These are phyloP conservation scores for Discostella stelligera DNA, from an alignment of 352 stramenopile genomes.

Conservation along the genomic window DNA sequence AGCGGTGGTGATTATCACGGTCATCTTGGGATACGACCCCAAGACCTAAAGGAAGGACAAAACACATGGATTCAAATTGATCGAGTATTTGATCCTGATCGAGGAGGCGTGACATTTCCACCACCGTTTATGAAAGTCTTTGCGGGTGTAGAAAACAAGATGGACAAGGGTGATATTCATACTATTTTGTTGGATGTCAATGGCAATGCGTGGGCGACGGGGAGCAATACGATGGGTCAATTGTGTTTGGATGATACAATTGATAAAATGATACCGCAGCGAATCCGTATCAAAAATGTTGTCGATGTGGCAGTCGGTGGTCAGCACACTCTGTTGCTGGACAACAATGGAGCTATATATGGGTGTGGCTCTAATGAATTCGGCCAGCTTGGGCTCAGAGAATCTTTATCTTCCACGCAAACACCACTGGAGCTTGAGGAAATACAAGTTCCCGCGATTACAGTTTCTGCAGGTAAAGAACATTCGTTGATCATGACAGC, in stretches of 20 bases:
- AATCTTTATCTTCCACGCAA: constrained; percentile 1
- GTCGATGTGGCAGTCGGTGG: constrained; percentile 44
- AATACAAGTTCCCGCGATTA: constrained; percentile 7
- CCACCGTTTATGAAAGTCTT: constrained; percentile 36
- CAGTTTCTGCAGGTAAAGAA: constrained; percentile 36
- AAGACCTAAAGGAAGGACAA: constrained; percentile 33
- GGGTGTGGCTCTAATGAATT: constrained; percentile 44
- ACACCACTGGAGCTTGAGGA: constrained; percentile 14
- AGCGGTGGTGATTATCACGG: constrained; percentile 32
- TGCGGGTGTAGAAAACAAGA: constrained; percentile 39
- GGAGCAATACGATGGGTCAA: constrained; percentile 40
- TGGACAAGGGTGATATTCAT: constrained; percentile 31
- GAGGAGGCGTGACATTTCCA: constrained; percentile 23
- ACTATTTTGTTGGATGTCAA: constrained; percentile 39
- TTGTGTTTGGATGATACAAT: constrained; percentile 43
- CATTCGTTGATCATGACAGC: constrained; percentile 40
- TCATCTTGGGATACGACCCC: constrained; percentile 35
- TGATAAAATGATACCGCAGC: constrained; percentile 44
- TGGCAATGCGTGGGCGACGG: constrained; percentile 40
- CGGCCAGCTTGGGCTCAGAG: constrained; percentile 41
- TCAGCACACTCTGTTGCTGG: constrained; percentile 42
- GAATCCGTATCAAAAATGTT: constrained; percentile 29
- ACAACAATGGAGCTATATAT: constrained; percentile 35
- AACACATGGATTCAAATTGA: constrained; percentile 41
- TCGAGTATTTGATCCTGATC: constrained; percentile 32